A percentile compares a stretch with the other conserved stretches of the same genome.
Conservation (phyloP, 164 flowering plant species). For the Magnolia kwangsiensis region DNA sequence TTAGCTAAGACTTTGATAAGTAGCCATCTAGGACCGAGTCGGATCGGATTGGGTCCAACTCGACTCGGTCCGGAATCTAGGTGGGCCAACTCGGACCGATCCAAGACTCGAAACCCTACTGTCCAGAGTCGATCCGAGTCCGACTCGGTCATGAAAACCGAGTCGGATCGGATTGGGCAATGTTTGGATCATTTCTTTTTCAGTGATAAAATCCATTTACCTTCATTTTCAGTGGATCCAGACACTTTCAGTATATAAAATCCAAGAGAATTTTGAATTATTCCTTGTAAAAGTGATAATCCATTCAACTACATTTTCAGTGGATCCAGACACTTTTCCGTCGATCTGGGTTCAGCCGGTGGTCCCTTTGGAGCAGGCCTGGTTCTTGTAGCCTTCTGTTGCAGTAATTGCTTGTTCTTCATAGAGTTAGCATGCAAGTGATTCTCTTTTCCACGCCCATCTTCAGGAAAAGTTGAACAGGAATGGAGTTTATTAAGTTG, state of each 20-base stretch:
- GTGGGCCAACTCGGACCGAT: too few relatives aligned
- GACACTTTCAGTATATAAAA: background rate
- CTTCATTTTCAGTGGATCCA: too few relatives aligned
- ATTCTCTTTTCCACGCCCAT: slow-evolving; percentile 52
- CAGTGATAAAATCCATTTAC: too few relatives aligned
- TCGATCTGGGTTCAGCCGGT: slow-evolving; percentile 21
- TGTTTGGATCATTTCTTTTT: too few relatives aligned
- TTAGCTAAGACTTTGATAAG: too few relatives aligned
- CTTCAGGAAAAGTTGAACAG: slow-evolving; percentile 28
- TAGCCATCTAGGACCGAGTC: too few relatives aligned
- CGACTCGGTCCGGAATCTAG: too few relatives aligned
- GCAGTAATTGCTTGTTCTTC: slow-evolving; percentile 32
- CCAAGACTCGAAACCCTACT: too few relatives aligned
- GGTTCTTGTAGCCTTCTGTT: slow-evolving; percentile 16
- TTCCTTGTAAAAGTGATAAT: background rate
- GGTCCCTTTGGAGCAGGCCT: slow-evolving; percentile 37
- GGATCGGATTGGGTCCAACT: too few relatives aligned
- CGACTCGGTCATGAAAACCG: too few relatives aligned
- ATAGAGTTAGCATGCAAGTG: slow-evolving; percentile 28
- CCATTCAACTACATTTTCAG: slow-evolving; percentile 39
- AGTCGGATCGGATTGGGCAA: too few relatives aligned
- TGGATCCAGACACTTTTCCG: slow-evolving; percentile 37
- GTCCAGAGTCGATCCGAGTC: too few relatives aligned
- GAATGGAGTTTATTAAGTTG: slow-evolving; percentile 14
- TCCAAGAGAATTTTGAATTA: background rate